Percentiles rank a stretch among this genome's conserved stretches.
Conservation (phyloP, 2,329 filamentous ascomycete species). For the Colletotrichum brevisporum region DNA sequence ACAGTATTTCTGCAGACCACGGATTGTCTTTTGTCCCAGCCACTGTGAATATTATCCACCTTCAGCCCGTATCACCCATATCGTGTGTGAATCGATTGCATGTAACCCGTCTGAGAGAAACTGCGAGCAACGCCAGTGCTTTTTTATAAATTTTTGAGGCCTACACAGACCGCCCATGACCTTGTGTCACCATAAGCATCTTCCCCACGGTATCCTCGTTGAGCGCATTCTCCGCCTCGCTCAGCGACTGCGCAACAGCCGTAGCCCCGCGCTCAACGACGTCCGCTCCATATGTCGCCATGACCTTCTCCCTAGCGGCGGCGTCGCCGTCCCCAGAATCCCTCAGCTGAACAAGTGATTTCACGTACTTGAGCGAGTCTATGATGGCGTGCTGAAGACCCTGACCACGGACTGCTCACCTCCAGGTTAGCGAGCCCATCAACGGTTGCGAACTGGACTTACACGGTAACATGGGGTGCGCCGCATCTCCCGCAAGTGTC, state of each 20-base stretch:
- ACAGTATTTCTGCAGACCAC: too few species aligned
- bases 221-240: conserved; percentile 50
- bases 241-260: conserved; percentile 52
- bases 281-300: conserved; percentile 50
- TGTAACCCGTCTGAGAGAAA: too few species aligned
- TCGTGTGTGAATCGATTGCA: too few species aligned
- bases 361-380: conserved; percentile 56
- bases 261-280: conserved; percentile 50
- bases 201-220: conserved; percentile 46
- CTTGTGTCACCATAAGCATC: conserved; percentile 51
- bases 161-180: conserved; percentile 45
- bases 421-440: background rate
- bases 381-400: conserved; percentile 59
- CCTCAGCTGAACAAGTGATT: conserved; percentile 47
- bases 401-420: conserved; percentile 56
- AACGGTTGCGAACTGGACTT: conserved; percentile 26
- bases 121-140: too few species aligned
- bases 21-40: too few species aligned
- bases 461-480: conserved; percentile 61
- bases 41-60: too few species aligned
- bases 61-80: too few species aligned
- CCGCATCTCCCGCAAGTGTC: conserved; percentile 57
- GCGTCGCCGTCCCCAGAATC: conserved; percentile 24
- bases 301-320: conserved; percentile 37
- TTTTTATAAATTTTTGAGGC: too few species aligned